Base-by-base conservation (phyloP, 1,284 basidiomycete genomes). In the Rhodotorula sp. region DNA sequence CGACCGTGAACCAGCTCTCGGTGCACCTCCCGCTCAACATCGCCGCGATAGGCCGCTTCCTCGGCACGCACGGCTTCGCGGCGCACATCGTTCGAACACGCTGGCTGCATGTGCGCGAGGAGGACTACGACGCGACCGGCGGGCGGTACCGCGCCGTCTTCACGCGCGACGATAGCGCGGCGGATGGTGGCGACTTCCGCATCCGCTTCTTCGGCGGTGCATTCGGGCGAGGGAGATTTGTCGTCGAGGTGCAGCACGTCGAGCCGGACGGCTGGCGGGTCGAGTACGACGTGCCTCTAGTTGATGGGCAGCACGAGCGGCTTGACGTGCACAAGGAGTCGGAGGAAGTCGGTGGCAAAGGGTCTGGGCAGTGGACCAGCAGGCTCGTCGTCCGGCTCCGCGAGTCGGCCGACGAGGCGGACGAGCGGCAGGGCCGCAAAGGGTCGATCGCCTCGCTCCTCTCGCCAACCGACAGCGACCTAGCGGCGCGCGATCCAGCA, bases 1-100 rank as follows among this genome's bases (percentile, higher is more conserved):
- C 69, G 7, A 67, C 61, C 21, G 67, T 75, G 58, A 68, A 75
- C 17, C 69, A 73, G 54, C 67, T 75, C n/a, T 71, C 69, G 21
- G 53, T 75, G 14, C 53, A 61, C 46, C 61, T 75, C 41, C 74
- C 74, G 16, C 70, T 75, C 49, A 65, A 60, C 12, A 70, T 73
- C 53, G 61, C 61, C 4, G 9, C 60, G 8, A 62, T 75, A 25
- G 67, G 61, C 9, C 74, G 74, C 14, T 75, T 69, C 61, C 64
- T 75, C n/a, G 41, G 49, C 16, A 57, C 62, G 9, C 66, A 73
- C 52, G 74, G 74, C 7, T 75, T 75, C 44, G 68, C 72, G 16
- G 69, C 74, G 17, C 45, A 71, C 34, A 49, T 75, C 25, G 55
- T 68, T 1, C 68, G 72, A 7, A 46, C 64, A 21, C 25, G 41